phyloP scores from a whole-genome alignment of 2,329 filamentous ascomycete species.

The Alternaria atra region DNA sequence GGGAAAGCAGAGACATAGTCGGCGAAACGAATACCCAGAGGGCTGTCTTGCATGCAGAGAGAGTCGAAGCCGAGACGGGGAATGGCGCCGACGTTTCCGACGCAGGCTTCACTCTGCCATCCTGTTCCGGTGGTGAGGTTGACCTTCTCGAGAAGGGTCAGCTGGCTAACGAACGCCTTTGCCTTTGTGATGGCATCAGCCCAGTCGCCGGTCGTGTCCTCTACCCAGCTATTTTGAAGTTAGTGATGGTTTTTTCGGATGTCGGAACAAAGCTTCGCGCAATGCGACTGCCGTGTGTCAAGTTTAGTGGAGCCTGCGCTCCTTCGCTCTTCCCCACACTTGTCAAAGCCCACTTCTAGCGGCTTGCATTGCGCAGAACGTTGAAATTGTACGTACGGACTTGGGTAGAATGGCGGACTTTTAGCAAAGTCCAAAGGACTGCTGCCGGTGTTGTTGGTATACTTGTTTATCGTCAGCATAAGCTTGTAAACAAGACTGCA shows the following conservation, averaged over 20 bases:
- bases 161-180: constrained; percentile 78
- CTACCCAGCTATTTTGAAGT: constrained; percentile 67
- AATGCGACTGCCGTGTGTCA: neutral
- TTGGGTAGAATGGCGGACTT: constrained; percentile 79
- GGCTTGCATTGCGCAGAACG: neutral
- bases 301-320: neutral
- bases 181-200: constrained; percentile 78
- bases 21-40: constrained; percentile 77
- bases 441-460: constrained; percentile 32
- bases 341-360: neutral
- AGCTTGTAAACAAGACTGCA: constrained; percentile 28
- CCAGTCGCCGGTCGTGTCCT: constrained; percentile 75
- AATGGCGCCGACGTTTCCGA: constrained; percentile 76
- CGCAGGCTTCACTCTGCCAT: constrained; percentile 63
- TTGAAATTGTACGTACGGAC: constrained; percentile 61
- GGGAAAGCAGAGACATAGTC: constrained; percentile 87
- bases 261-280: neutral
- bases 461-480: constrained; percentile 45
- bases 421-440: constrained; percentile 41
- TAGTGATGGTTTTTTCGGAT: neutral
- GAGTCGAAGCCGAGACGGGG: constrained; percentile 74
- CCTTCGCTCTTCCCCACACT: constrained; percentile 3
- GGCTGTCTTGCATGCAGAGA: constrained; percentile 88
- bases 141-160: constrained; percentile 89
- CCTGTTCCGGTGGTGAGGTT: constrained; percentile 92